Percentiles rank a stretch among this genome's conserved stretches.
Conservation (phyloP, 2,329 filamentous ascomycete genomes). For the Acephala macrosclerotiorum region DNA sequence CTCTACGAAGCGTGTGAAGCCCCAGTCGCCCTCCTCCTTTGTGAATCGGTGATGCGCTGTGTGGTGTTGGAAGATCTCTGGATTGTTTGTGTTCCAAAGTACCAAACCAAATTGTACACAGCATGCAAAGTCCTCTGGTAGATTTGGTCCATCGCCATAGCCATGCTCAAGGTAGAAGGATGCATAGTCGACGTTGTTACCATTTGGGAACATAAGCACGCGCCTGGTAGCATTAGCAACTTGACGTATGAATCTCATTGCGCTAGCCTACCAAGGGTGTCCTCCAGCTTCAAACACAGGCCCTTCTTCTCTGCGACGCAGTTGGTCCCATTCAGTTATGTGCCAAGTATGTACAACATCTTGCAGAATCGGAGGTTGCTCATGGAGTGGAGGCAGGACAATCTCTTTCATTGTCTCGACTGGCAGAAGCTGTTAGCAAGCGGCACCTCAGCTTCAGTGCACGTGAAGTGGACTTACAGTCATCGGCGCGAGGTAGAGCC, state of each 20-base stretch:
- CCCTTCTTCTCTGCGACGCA: slow-evolving; percentile 84
- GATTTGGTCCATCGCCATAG: slow-evolving; percentile 60
- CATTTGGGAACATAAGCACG: slow-evolving; percentile 92
- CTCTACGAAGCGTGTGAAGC: slow-evolving; percentile 96
- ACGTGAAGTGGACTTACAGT: slow-evolving; percentile 43
- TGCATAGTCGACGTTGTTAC: slow-evolving; percentile 91
- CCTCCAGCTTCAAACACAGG: slow-evolving; percentile 87
- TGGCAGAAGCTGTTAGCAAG: slow-evolving; percentile 46
- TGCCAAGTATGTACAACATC: slow-evolving; percentile 86
- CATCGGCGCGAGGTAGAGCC: slow-evolving; percentile 44
- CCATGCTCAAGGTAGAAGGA: slow-evolving; percentile 98
- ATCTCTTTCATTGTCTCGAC: slow-evolving; percentile 86
- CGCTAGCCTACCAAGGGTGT: slow-evolving; percentile 76
- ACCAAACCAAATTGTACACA: slow-evolving; percentile 96
- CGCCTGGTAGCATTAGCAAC: slow-evolving; percentile 63
- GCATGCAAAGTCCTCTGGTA: slow-evolving; percentile 94
- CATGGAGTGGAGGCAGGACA: slow-evolving; percentile 73
- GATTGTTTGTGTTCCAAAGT: slow-evolving; percentile 92
- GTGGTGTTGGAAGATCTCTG: slow-evolving; percentile 82
- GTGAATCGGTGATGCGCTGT: slow-evolving; percentile 95
- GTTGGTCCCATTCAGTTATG: slow-evolving; percentile 80
- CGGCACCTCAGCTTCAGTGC: background rate
- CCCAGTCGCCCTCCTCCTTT: slow-evolving; percentile 96
- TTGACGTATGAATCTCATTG: background rate
- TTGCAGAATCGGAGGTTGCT: slow-evolving; percentile 81